These are phyloP conservation scores for Vaccinium darrowii DNA, from an alignment of 148 eudicot species.

Conservation along the genomic window DNA sequence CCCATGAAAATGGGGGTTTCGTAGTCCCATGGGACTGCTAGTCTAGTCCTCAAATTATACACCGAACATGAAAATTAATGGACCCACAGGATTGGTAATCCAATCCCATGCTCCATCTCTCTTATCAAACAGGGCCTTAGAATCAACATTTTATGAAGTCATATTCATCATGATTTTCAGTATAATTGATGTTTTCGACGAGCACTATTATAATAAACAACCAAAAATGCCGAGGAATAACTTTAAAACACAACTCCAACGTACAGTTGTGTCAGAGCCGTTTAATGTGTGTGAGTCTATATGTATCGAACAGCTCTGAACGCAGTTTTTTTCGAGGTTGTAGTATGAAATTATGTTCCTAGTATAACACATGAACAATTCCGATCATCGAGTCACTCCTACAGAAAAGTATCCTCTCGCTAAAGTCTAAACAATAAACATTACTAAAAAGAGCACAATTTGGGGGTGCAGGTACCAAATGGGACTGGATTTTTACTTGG, in stretches of 20 bases:
- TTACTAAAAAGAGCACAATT: neutral
- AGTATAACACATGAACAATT: too few species aligned
- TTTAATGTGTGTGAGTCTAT: neutral
- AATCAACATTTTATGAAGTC: neutral
- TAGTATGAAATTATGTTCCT: neutral
- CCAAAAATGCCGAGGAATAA: neutral
- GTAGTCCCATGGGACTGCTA: too few species aligned
- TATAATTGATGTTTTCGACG: neutral
- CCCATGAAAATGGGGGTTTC: too few species aligned
- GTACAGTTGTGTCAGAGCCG: neutral
- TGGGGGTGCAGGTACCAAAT: slow-evolving; percentile 38
- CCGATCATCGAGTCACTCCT: too few species aligned
- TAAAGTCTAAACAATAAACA: too few species aligned
- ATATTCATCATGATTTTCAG: neutral
- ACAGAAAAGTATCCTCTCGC: too few species aligned
- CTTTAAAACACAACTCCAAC: neutral
- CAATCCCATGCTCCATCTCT: too few species aligned
- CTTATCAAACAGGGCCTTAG: too few species aligned
- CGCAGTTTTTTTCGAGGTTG: neutral
- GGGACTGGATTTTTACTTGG: slow-evolving; percentile 48
- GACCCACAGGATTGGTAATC: too few species aligned
- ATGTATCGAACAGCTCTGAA: neutral
- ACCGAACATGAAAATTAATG: too few species aligned
- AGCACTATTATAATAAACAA: neutral
- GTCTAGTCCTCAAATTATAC: too few species aligned